Evolutionary conservation across 129 eudicot species (phyloP).

Genomic region (Deinandra increscens): DNA sequence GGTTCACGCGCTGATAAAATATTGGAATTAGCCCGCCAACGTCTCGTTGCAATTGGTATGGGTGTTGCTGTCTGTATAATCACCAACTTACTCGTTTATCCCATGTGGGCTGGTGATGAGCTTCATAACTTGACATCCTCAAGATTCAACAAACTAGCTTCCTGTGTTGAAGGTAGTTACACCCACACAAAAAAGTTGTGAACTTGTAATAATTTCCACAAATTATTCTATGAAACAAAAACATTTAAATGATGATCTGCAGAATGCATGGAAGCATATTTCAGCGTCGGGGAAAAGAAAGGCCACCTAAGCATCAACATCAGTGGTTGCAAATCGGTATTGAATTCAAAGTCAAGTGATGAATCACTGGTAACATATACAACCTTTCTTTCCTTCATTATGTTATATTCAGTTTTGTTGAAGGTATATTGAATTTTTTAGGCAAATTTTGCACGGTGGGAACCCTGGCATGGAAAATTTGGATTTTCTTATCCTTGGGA

Average conservation of each 20-base stretch:
- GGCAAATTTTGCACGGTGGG: slow-evolving; percentile 88
- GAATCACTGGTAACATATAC: slow-evolving; percentile 65
- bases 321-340: slow-evolving; percentile 58
- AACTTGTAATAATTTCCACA: slow-evolving; percentile 4
- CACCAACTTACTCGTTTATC: slow-evolving; percentile 61
- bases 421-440: slow-evolving; percentile 15
- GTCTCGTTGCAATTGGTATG: slow-evolving; percentile 68
- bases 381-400: not conserved
- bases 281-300: slow-evolving; percentile 42
- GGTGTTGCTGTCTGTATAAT: slow-evolving; percentile 67
- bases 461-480: slow-evolving; percentile 93
- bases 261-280: slow-evolving; percentile 80
- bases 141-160: slow-evolving; percentile 60
- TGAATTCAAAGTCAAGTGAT: slow-evolving; percentile 73
- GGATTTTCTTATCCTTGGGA: slow-evolving; percentile 77
- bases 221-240: slow-evolving; percentile 9
- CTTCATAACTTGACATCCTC: slow-evolving; percentile 60
- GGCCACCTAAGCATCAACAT: slow-evolving; percentile 27
- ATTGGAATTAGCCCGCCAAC: slow-evolving; percentile 47
- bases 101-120: slow-evolving; percentile 88
- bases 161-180: slow-evolving; percentile 55
- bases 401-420: not conserved
- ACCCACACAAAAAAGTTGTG: not conserved
- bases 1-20: slow-evolving; percentile 70
- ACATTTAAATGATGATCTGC: slow-evolving; percentile 13